These are phyloP conservation scores for Staphylotrichum longicolle DNA, from an alignment of 495 filamentous ascomycete genomes.

Conservation along the genomic window DNA sequence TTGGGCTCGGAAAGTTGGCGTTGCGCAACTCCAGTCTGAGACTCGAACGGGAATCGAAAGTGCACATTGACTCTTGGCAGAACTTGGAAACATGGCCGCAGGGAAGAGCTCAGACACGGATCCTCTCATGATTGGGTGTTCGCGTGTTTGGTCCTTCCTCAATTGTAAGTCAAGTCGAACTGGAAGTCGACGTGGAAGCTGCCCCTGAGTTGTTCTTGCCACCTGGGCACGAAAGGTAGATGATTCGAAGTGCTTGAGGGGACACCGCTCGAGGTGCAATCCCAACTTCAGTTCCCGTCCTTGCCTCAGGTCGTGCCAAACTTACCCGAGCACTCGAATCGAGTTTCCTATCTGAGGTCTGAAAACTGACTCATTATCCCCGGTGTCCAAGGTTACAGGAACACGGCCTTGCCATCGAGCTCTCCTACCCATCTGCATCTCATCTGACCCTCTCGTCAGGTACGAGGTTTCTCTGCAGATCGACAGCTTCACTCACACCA, in stretches of 20 bases:
- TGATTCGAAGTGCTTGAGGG: no score
- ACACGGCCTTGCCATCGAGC: background rate
- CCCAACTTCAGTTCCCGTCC: no score
- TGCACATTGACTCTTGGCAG: background rate
- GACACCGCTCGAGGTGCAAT: no score
- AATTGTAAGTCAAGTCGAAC: background rate
- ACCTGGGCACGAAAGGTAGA: no score
- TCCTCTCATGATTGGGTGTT: background rate
- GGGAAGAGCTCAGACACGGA: background rate
- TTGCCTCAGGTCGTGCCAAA: no score
- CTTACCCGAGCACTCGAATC: no score
- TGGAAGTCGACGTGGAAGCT: background rate
- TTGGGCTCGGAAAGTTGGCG: background rate
- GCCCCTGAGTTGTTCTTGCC: conserved; percentile 4
- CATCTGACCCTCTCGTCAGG: background rate
- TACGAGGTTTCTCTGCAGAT: background rate
- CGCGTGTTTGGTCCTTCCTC: background rate
- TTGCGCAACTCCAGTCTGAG: background rate
- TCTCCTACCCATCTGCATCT: background rate
- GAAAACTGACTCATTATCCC: no score
- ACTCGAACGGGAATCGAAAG: background rate
- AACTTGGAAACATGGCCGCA: no score
- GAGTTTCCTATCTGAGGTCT: no score
- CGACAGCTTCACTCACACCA: background rate
- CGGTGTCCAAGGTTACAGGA: no score